Evolutionary conservation across 441 rosid genomes (phyloP).

Genomic region (Adansonia gregorii): DNA sequence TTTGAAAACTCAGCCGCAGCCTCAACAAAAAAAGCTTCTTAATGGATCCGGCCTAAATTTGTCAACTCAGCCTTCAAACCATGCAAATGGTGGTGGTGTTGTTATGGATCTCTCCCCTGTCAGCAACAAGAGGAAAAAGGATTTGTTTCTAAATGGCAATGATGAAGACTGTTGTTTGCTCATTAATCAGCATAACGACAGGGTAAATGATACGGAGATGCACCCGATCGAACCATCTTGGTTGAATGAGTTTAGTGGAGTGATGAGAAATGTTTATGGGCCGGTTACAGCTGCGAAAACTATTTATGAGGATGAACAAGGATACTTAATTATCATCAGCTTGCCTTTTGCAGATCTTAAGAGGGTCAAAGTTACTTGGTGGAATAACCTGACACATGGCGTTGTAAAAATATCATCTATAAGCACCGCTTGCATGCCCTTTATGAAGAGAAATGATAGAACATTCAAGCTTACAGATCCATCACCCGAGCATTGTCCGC

Average conservation of each 20-base stretch:
- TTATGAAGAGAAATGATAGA: conserved; percentile 59
- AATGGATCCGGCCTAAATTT: conserved; percentile 67
- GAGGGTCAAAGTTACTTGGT: conserved; percentile 73
- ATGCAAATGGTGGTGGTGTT: conserved; percentile 43
- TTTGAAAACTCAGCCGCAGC: conserved; percentile 48
- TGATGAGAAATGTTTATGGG: conserved; percentile 57
- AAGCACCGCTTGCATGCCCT: conserved; percentile 58
- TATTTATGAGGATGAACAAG: conserved; percentile 64
- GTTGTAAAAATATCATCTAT: conserved; percentile 61
- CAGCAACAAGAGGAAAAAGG: conserved; percentile 63
- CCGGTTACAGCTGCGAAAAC: conserved; percentile 74
- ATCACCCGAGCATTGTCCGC: conserved; percentile 66
- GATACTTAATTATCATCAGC: conserved; percentile 63
- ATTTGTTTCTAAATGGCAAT: conserved; percentile 50
- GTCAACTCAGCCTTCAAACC: conserved; percentile 50
- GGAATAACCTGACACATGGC: conserved; percentile 62
- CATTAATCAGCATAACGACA: conserved; percentile 46
- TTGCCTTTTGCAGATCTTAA: conserved; percentile 70
- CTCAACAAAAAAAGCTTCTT: conserved; percentile 55
- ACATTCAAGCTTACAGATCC: conserved; percentile 69
- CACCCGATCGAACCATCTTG: conserved; percentile 55
- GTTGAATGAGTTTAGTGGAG: conserved; percentile 64
- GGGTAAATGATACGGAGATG: conserved; percentile 43
- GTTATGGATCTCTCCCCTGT: conserved; percentile 56
- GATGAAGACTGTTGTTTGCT: conserved; percentile 56